A percentile compares a stretch with the other conserved stretches of the same genome.
phyloP scores from a whole-genome alignment of 2,329 filamentous ascomycete species.

The Ophiostoma sp. region DNA sequence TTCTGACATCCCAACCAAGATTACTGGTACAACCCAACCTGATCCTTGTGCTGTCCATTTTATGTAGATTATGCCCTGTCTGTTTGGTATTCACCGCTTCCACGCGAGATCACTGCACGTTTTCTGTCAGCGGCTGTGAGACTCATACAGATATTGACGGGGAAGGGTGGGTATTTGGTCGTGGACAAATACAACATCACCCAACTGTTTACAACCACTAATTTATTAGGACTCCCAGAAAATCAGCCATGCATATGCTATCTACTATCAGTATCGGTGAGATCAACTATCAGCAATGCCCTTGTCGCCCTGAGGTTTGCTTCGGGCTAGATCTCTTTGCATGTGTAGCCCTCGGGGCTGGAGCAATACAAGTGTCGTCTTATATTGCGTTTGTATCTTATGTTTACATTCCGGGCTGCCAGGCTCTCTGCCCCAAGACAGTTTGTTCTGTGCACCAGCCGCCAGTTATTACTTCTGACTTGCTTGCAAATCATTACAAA shows the following conservation, averaged over 20 bases:
- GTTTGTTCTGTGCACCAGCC: no score
- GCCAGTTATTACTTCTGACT: neutral
- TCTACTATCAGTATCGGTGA: neutral
- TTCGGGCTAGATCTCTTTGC: neutral
- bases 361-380: neutral
- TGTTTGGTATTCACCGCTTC: constrained; percentile 5
- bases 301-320: no score
- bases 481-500: constrained; percentile 1
- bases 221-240: no score
- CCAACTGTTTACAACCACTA: no score
- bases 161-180: neutral
- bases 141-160: neutral
- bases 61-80: neutral
- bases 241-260: neutral
- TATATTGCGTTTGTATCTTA: neutral
- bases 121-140: constrained; percentile 3
- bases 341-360: neutral
- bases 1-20: neutral
- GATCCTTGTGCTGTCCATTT: neutral
- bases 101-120: neutral
- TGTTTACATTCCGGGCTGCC: no score
- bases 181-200: neutral
- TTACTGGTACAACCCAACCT: neutral
- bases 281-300: neutral
- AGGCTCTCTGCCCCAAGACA: no score